phyloP scores from a whole-genome alignment of 2,329 filamentous ascomycete species.

The Colletotrichum cereale region DNA sequence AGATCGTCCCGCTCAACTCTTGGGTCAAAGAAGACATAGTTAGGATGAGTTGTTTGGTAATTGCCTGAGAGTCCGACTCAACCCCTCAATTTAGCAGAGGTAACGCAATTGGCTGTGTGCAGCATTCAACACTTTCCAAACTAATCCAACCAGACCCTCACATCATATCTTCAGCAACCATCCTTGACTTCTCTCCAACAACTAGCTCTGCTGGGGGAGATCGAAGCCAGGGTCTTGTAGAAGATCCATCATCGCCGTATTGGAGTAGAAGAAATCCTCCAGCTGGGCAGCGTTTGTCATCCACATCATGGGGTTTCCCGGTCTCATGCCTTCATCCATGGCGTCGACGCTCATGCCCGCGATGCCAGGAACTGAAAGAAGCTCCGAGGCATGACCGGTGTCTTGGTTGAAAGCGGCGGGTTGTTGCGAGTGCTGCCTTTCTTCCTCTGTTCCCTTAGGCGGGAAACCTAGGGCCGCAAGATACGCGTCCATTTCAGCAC shows the following conservation, averaged over 20 bases:
- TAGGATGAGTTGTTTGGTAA: neutral
- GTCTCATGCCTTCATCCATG: slow-evolving; percentile 13
- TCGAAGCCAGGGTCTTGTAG: slow-evolving; percentile 46
- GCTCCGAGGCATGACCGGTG: neutral
- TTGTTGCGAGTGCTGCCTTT: slow-evolving; percentile 1
- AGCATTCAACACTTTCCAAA: neutral
- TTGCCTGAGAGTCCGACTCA: neutral
- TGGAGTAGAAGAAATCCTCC: slow-evolving; percentile 55
- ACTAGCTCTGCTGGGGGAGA: neutral
- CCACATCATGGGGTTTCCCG: slow-evolving; percentile 49
- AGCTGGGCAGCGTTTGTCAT: slow-evolving; percentile 53
- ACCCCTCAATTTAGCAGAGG: neutral
- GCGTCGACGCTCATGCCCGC: slow-evolving; percentile 3
- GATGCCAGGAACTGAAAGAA: neutral
- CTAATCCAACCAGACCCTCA: no score
- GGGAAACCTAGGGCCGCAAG: slow-evolving; percentile 64
- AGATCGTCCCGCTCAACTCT: neutral
- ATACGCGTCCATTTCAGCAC: slow-evolving; percentile 62
- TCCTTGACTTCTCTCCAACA: no score
- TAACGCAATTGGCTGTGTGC: neutral
- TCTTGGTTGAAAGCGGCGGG: slow-evolving; percentile 33
- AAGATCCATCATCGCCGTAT: slow-evolving; percentile 53
- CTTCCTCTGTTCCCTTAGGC: neutral
- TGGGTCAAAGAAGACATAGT: slow-evolving; percentile 1
- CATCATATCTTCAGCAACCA: neutral